Evolutionary conservation across 1,139 yeast species (phyloP), one percentile per base, ranked within the genome.

Genomic region (Blastobotrys apis): DNA sequence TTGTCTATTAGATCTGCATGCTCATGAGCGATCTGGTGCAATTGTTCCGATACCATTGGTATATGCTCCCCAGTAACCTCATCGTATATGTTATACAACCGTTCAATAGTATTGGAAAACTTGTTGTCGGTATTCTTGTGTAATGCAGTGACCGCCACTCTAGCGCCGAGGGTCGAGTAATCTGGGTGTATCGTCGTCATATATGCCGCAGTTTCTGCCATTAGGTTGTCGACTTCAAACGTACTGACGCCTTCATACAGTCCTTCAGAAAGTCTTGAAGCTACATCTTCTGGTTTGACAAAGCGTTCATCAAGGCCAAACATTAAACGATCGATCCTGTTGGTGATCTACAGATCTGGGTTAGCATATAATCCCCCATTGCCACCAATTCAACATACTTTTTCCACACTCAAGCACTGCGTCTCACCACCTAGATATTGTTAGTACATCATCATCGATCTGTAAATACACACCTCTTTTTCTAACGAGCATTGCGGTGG

Each of bases 121-220:
- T 74, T 81, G 60, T 79, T 77, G 41, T 82, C 78, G 32, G 95
- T 85, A 64, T 78, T 82, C 62, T 81, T 83, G 68, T 85, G 94
- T 55, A 87, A 73, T 58, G 80, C 77, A 23, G 86, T 76, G 39
- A 85, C 79, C 27, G 90, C 87, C 43, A 88, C 74, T 66, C 96
- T 75, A 13, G 95, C 95, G 22, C 95, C 96, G 55, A 88, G 72
- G 21, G 75, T 73, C 25, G 95, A 87, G 59, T 85, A 85, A 65
- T 87, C 95, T 9, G 95, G 95, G 63, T 88, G 96, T 44, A 80
- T 75, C 12, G 95, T 86, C 45, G 94, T 81, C 87, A 86, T 79
- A 53, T 82, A 80, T 22, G 95, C 95, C 41, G 94, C 84, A 25
- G 92, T 83, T 65, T 88, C 96, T 16, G 95, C 90, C 35, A 90